Conservation (phyloP, 1,139 yeast species). For the Lodderomyces jiufengensis region DNA sequence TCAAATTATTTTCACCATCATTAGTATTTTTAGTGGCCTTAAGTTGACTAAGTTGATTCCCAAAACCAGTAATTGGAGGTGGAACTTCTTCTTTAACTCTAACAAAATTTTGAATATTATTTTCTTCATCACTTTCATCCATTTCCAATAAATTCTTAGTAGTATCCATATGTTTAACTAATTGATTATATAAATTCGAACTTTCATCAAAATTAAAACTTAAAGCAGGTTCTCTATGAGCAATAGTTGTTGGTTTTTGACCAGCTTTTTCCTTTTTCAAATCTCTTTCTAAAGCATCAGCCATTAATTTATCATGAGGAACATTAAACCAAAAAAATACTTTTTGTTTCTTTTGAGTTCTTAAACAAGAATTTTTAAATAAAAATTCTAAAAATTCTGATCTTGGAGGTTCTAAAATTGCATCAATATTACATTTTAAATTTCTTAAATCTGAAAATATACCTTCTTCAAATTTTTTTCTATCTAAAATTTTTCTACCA, state of each 20-base stretch:
- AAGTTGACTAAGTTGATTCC: neutral
- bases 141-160: too few relatives aligned
- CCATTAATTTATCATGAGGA: constrained; percentile 87
- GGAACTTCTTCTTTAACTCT: too few relatives aligned
- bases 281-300: constrained; percentile 93
- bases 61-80: neutral
- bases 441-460: constrained; percentile 87
- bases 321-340: constrained; percentile 97
- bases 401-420: constrained; percentile 83
- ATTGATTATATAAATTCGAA: constrained; percentile 45
- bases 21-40: constrained; percentile 4
- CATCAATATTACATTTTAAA: constrained; percentile 83
- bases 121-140: too few relatives aligned
- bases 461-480: constrained; percentile 96
- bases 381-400: constrained; percentile 82
- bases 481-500: constrained; percentile 78
- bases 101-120: too few relatives aligned
- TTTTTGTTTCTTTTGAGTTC: constrained; percentile 96
- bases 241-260: constrained; percentile 58
- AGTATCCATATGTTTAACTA: constrained; percentile 41
- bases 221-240: constrained; percentile 59
- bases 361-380: constrained; percentile 79
- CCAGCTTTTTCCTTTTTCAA: constrained; percentile 67
- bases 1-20: too few relatives aligned
- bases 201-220: constrained; percentile 55